These are phyloP conservation scores for Cercospora sesami DNA, from an alignment of 2,329 filamentous ascomycete genomes.

Conservation along the genomic window DNA sequence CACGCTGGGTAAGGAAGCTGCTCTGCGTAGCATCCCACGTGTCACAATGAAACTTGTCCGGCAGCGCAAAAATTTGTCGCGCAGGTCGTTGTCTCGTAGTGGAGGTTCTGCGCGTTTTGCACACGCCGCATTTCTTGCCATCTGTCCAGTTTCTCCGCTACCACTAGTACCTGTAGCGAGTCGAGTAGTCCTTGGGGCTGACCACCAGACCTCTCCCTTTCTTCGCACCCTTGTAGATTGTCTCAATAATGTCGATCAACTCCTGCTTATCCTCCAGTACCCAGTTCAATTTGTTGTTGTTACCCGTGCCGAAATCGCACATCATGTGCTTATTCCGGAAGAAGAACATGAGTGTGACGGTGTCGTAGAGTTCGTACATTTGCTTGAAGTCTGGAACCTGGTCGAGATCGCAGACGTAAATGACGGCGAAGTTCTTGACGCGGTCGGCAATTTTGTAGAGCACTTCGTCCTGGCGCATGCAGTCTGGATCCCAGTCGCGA, in stretches of 20 bases:
- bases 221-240: constrained; percentile 96
- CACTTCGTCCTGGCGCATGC: constrained; percentile 84
- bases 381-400: constrained; percentile 89
- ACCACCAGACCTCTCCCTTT: constrained; percentile 96
- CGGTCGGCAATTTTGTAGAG: constrained; percentile 91
- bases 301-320: constrained; percentile 95
- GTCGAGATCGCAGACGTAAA: constrained; percentile 93
- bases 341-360: constrained; percentile 96
- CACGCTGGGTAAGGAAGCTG: too few relatives aligned
- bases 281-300: constrained; percentile 99
- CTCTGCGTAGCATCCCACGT: not conserved
- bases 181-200: constrained; percentile 84
- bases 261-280: constrained; percentile 97
- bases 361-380: constrained; percentile 83
- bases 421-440: constrained; percentile 88
- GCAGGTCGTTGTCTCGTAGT: not conserved
- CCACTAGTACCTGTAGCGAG: constrained; percentile 65
- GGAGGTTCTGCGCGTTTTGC: not conserved
- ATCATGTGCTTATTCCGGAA: constrained; percentile 99
- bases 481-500: constrained; percentile 78
- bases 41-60: not conserved
- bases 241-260: constrained; percentile 97
- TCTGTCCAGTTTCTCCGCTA: not conserved
- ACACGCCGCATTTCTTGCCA: not conserved
- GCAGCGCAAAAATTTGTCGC: not conserved